phyloP scores from a whole-genome alignment of 1,139 yeast species.

The Kurtzmaniella natalensis region DNA sequence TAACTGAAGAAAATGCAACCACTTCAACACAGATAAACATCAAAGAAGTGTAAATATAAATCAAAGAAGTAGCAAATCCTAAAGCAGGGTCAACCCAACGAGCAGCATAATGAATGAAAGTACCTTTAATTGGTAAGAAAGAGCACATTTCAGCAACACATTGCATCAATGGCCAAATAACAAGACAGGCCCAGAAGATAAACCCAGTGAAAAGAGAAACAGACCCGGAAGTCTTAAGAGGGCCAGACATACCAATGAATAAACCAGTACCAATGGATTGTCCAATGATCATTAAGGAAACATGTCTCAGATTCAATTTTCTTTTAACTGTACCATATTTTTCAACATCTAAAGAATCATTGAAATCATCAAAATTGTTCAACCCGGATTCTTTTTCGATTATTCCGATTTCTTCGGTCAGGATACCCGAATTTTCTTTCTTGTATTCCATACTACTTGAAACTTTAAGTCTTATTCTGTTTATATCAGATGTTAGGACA shows the following conservation, averaged over 20 bases:
- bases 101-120: slow-evolving; percentile 33
- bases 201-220: slow-evolving; percentile 35
- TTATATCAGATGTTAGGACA: no score
- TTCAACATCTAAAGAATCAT: slow-evolving; percentile 26
- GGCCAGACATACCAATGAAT: slow-evolving; percentile 33
- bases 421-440: background rate
- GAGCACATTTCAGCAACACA: slow-evolving; percentile 39
- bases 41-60: slow-evolving; percentile 32
- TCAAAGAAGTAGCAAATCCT: slow-evolving; percentile 35
- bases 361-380: slow-evolving; percentile 27
- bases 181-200: slow-evolving; percentile 28
- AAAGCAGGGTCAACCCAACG: slow-evolving; percentile 39
- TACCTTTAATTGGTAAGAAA: slow-evolving; percentile 36
- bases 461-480: no score
- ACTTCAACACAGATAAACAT: slow-evolving; percentile 38
- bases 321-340: slow-evolving; percentile 35
- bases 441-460: background rate
- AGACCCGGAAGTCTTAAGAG: slow-evolving; percentile 34
- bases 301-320: slow-evolving; percentile 40
- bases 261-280: slow-evolving; percentile 49
- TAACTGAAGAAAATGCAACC: slow-evolving; percentile 31
- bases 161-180: slow-evolving; percentile 40
- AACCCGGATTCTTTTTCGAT: slow-evolving; percentile 6
- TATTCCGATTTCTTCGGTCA: slow-evolving; percentile 7
- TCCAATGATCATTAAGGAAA: slow-evolving; percentile 48